Evolutionary conservation across 768 basidiomycete genomes (phyloP).

Genomic region (Leucosporidium creatinivorum): DNA sequence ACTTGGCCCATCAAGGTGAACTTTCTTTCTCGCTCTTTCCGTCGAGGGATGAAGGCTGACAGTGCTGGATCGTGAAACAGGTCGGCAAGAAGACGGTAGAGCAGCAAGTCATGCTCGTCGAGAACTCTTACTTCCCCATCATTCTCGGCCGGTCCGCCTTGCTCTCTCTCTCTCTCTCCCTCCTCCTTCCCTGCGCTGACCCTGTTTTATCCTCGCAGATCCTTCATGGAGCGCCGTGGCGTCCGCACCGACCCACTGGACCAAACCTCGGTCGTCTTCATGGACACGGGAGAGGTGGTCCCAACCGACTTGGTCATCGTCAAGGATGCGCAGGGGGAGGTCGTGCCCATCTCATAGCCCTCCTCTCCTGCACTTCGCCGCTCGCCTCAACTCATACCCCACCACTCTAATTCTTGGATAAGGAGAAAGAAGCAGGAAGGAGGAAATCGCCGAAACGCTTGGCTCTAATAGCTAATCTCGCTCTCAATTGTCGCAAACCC

Average conservation of each 20-base stretch:
- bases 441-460: too few relatives aligned
- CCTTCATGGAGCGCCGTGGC: slow-evolving; percentile 55
- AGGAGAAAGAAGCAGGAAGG: too few relatives aligned
- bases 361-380: too few relatives aligned
- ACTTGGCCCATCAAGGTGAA: slow-evolving; percentile 56
- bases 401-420: too few relatives aligned
- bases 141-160: slow-evolving; percentile 70
- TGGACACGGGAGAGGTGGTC: slow-evolving; percentile 55
- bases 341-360: slow-evolving; percentile 29
- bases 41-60: neutral
- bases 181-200: neutral
- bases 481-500: too few relatives aligned
- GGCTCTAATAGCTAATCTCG: too few relatives aligned
- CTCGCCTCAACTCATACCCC: too few relatives aligned
- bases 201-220: too few relatives aligned
- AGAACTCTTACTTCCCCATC: slow-evolving; percentile 93
- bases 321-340: slow-evolving; percentile 28
- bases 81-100: slow-evolving; percentile 43
- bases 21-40: neutral
- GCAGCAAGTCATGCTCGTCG: slow-evolving; percentile 71
- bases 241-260: slow-evolving; percentile 75
- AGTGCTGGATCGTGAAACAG: neutral
- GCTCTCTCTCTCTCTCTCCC: neutral
- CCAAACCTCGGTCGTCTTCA: slow-evolving; percentile 79
- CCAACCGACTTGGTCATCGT: slow-evolving; percentile 37